A percentile compares a stretch with the other conserved stretches of the same genome.
Evolutionary conservation across 331 rosid species (phyloP).

Genomic region (Quercus tomentella): DNA sequence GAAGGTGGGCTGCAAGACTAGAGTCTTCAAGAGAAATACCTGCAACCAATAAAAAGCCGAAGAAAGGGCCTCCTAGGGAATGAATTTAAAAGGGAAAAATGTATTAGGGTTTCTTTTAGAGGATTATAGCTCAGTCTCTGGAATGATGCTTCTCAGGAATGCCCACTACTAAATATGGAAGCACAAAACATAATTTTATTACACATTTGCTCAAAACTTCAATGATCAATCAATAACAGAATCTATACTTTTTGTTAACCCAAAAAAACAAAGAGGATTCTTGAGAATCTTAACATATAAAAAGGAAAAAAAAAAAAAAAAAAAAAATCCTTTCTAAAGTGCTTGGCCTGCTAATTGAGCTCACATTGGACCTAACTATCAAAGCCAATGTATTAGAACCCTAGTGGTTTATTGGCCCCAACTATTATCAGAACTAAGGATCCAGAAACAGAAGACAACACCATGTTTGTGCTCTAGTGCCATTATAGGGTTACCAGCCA

Average conservation of each 20-base stretch:
- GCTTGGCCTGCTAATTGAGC: conserved; percentile 1
- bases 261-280: no score
- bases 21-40: conserved; percentile 35
- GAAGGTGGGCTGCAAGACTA: not conserved
- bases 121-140: no score
- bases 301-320: not conserved
- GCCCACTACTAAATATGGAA: not conserved
- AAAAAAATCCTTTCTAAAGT: not conserved
- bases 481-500: conserved; percentile 13
- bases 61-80: conserved; percentile 26
- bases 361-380: not conserved
- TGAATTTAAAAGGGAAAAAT: no score
- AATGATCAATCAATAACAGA: not conserved
- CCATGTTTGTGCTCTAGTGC: not conserved
- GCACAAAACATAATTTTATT: not conserved
- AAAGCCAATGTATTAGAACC: not conserved
- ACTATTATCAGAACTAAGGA: conserved; percentile 5
- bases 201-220: not conserved
- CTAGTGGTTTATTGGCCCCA: conserved; percentile 1
- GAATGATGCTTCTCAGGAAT: not conserved
- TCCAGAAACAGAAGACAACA: conserved; percentile 9
- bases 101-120: no score
- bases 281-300: not conserved
- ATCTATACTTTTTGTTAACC: not conserved
- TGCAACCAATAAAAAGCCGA: conserved; percentile 27